A percentile compares a stretch with the other conserved stretches of the same genome.
phyloP scores from a whole-genome alignment of 768 basidiomycete genomes.

The Dacryopinax primogenitus region DNA sequence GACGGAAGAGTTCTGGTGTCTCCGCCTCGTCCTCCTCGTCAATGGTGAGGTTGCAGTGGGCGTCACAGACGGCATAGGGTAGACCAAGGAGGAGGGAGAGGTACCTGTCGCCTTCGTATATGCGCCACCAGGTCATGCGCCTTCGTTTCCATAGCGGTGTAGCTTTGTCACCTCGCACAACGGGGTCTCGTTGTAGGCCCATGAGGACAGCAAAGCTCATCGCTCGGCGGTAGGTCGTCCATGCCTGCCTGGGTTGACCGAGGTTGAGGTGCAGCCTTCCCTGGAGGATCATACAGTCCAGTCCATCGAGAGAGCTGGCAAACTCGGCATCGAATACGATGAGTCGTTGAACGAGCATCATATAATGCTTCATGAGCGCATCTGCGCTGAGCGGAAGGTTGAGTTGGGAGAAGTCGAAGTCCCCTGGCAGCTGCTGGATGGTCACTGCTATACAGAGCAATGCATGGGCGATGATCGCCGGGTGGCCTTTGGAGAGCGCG shows the following conservation, averaged over 20 bases:
- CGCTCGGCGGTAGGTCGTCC: neutral
- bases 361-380: conserved; percentile 8
- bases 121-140: conserved; percentile 5
- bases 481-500: neutral
- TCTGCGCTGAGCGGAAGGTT: neutral
- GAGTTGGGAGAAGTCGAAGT: neutral
- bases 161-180: neutral
- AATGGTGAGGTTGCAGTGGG: conserved; percentile 4
- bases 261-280: conserved; percentile 5
- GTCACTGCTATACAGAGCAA: neutral
- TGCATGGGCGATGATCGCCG: conserved; percentile 1
- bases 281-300: conserved; percentile 6
- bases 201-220: conserved; percentile 4
- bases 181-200: neutral
- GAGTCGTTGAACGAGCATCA: conserved; percentile 3
- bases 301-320: conserved; percentile 1
- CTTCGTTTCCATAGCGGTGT: neutral
- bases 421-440: neutral
- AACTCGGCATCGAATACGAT: conserved; percentile 8
- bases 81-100: conserved; percentile 8
- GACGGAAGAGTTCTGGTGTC: conserved; percentile 5
- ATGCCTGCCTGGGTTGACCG: neutral
- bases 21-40: conserved; percentile 1
- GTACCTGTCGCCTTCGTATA: neutral
- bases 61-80: neutral